These are phyloP conservation scores for Tinospora cordifolia DNA, from an alignment of 164 flowering plant species.

Conservation along the genomic window DNA sequence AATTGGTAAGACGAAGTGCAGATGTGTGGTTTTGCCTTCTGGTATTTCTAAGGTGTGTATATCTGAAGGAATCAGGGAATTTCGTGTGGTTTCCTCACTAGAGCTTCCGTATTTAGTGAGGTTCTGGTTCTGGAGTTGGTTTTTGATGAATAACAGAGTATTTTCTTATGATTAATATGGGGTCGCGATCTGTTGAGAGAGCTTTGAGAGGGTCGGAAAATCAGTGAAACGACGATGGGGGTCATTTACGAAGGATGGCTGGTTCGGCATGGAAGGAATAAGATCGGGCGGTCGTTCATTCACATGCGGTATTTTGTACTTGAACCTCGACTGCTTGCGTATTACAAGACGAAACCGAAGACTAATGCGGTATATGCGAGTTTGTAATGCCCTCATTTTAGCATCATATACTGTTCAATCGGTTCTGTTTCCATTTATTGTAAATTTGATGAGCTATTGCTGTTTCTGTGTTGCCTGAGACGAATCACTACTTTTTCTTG, in stretches of 20 bases:
- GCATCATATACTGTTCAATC: neutral
- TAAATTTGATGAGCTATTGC: neutral
- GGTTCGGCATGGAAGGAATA: conserved; percentile 95
- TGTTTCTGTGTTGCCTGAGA: neutral
- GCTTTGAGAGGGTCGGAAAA: conserved; percentile 3
- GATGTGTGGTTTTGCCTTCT: no score
- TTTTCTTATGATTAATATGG: neutral
- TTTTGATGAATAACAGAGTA: no score
- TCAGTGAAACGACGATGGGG: conserved; percentile 32
- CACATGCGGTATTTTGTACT: conserved; percentile 98
- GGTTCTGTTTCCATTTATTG: neutral
- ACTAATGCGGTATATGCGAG: conserved; percentile 62
- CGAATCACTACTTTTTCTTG: neutral
- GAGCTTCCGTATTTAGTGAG: no score
- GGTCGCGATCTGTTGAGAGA: neutral
- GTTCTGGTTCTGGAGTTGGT: no score
- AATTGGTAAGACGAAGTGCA: no score
- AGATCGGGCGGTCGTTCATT: conserved; percentile 91
- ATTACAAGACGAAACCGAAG: conserved; percentile 93
- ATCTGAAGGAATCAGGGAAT: no score
- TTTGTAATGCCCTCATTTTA: neutral
- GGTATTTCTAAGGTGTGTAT: no score
- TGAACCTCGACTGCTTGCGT: conserved; percentile 80
- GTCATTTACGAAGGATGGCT: conserved; percentile 98
- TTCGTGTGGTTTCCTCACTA: no score